Evolutionary conservation across 2,329 filamentous ascomycete genomes (phyloP), one percentile per base, ranked within the genome.

Genomic region (Neofusicoccum ribis): DNA sequence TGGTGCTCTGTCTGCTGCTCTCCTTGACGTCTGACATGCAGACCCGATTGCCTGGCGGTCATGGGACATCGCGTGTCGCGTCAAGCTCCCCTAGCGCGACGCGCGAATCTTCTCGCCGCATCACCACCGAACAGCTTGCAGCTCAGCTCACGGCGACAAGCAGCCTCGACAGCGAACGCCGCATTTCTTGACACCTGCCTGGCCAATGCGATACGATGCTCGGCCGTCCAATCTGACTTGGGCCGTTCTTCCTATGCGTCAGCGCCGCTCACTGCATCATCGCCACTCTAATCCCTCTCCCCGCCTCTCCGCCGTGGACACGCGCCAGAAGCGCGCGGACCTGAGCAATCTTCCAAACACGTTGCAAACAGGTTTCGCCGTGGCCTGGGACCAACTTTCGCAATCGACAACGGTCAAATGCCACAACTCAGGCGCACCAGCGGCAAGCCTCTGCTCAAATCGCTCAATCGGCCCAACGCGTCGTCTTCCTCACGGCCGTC

Each of bases 41-140:
- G 52, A n/a, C 37, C 36, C 17, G n/a, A 46, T 31, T 31, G 27
- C 27, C 27, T 31, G 5, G 27, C 20, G 15, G 23, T 44, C 41
- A 44, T 44, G 52, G 52, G 52, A 58, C 39, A 39, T 39, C 56
- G 43, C 56, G 56, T 46, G 56, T 46, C 56, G 56, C 56, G 56
- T 60, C 56, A 60, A 47, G 41, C 43, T 47, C 43, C 31, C 15
- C 7, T 60, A 47, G 43, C 56, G 56, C 56, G 56, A 31, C 23
- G 14, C 12, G 50, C 52, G 36, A 39, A 11, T 31, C 27, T 31
- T 31, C 27, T 31, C 27, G 27, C 27, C 27, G 27, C 27, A 31
- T 7, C 27, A 31, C 27, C 27, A 31, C 27, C 27, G 27, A 31
- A 7, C 27, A 31, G 27, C 27, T 31, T 31, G 27, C 27, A 39